Evolutionary conservation across 2,329 filamentous ascomycete species (phyloP), one percentile per base, ranked within the genome.

Genomic region (Colletotrichum ledebouriae): DNA sequence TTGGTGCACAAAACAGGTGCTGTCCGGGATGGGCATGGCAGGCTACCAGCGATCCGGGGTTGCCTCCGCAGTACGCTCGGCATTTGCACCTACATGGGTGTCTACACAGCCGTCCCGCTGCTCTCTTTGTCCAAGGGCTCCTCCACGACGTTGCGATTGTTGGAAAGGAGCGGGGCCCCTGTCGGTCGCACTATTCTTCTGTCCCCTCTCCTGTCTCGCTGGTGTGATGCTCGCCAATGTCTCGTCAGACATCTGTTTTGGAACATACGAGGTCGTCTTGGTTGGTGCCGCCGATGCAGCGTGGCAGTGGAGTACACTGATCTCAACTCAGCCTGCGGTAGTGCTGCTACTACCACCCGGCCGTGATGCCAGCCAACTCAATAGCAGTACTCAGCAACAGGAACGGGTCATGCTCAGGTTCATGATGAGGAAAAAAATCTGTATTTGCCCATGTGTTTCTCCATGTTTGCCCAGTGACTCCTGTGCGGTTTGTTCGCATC

Each of bases 371-470:
- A 20, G 42, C 42, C 1, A 46, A 11, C 42, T 46, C 42, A 46
- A 46, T 11, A 20, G 42, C 42, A n/a, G 17, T 46, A 46, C 42
- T 46, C 42, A 46, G 42, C 3, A 20, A 46, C 13, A 46, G 42
- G 20, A 46, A 46, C 15, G 20, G 42, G 42, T 46, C 42, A 46
- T 46, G n/a, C 42, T 46, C 42, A 4, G 42, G 42, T 46, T 46
- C 13, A 20, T n/a, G 17, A 46, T 20, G 17, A 46, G 42, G 42
- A 22, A 20, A 46, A 46, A 12, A n/a, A 6, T 46, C 13, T 20
- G 42, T 11, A 46, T 46, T 46, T 12, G 9, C 42, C 42, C 17
- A 46, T 11, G 9, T 46, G 17, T 15, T 20, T 46, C 17, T 46
- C 42, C 15, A 1, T 46, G 42, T 12, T 20, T 46, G 42, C 17